Base-by-base conservation (phyloP, 192 early-diverging fungal species). In the Umbelopsis vinacea region DNA sequence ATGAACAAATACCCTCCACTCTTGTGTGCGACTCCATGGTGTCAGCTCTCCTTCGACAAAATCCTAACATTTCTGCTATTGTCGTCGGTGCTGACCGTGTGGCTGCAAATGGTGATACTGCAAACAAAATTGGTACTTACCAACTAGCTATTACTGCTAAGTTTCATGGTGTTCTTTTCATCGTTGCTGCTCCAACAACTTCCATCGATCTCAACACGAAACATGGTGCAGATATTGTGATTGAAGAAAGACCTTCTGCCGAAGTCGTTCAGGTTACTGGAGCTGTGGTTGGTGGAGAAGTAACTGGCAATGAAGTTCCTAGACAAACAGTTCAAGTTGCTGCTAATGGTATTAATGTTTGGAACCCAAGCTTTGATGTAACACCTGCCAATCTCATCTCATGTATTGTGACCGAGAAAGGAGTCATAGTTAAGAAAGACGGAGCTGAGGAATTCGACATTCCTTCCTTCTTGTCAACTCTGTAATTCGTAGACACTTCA, bases 81-180 rank as follows among this genome's bases (percentile, higher is more conserved):
- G 86, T 99, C 38, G 97, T 99, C 2, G 97, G 97, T 43, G 97
- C 97, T 0, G 97, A 99, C 71, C 90, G 97, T 63, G 95, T 99
- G 2, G 94, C 96, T 8, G 88, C 89, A 10, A 99, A 98, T 76
- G 97, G 97, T 50, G 97, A 99, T 73, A 98, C 97, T 0, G 96
- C 97, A 35, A 98, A 98, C 83, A 99, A 98, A 79, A 98, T 99
- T 70, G 97, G 97, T 15, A 99, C 97, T 7, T 99, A 98, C 70
- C 97, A 99, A 76, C 81, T 99, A 54, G 96, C 97, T 23, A 96
- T 99, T 71, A 84, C 92, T 9, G 97, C 97, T 11, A 85, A 83
- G 52, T 88, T 89, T 79, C 95, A 98, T 76, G 84, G 84, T 19
- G 85, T 96, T 6, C 86, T 85, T 22, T 98, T 99, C 73, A 92